A percentile compares a stretch with the other conserved stretches of the same genome.
Evolutionary conservation across 345 rosid genomes (phyloP).

Genomic region (Pelargonium nanum): DNA sequence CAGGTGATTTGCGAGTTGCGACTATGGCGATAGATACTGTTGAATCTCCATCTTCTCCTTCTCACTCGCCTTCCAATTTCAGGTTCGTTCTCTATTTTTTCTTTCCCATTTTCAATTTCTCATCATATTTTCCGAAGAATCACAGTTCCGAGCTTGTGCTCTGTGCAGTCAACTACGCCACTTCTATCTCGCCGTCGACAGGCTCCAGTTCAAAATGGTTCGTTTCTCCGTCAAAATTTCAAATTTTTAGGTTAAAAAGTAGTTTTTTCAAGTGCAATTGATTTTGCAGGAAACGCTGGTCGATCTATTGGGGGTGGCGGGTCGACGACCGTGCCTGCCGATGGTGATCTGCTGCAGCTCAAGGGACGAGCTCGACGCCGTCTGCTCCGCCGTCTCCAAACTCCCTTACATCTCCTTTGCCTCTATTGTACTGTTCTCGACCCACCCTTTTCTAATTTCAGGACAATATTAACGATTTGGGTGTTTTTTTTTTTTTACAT

Average conservation of each 20-base stretch:
- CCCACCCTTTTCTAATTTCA: neutral
- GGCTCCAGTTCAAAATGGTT: slow-evolving; percentile 82
- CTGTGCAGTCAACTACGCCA: slow-evolving; percentile 51
- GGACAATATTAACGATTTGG: neutral
- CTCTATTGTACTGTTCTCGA: slow-evolving; percentile 35
- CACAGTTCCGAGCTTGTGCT: slow-evolving; percentile 3
- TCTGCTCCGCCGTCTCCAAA: slow-evolving; percentile 61
- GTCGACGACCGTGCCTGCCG: slow-evolving; percentile 61
- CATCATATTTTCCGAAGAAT: neutral
- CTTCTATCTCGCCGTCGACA: slow-evolving; percentile 84
- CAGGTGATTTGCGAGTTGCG: neutral
- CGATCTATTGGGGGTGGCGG: slow-evolving; percentile 52
- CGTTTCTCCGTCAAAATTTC: neutral
- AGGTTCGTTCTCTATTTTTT: slow-evolving; percentile 10
- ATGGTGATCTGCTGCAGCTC: slow-evolving; percentile 81
- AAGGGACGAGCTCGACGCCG: slow-evolving; percentile 86
- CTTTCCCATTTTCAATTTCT: neutral
- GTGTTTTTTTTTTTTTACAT: too few species aligned
- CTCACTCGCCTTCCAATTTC: slow-evolving; percentile 26
- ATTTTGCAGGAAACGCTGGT: slow-evolving; percentile 57
- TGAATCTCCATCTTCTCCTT: slow-evolving; percentile 28
- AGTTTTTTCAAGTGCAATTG: neutral
- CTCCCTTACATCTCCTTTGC: slow-evolving; percentile 63
- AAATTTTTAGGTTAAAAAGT: neutral
- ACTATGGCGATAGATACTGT: slow-evolving; percentile 17